Evolutionary conservation across 2,329 filamentous ascomycete species (phyloP).

Genomic region (Hypoxylon sp.): DNA sequence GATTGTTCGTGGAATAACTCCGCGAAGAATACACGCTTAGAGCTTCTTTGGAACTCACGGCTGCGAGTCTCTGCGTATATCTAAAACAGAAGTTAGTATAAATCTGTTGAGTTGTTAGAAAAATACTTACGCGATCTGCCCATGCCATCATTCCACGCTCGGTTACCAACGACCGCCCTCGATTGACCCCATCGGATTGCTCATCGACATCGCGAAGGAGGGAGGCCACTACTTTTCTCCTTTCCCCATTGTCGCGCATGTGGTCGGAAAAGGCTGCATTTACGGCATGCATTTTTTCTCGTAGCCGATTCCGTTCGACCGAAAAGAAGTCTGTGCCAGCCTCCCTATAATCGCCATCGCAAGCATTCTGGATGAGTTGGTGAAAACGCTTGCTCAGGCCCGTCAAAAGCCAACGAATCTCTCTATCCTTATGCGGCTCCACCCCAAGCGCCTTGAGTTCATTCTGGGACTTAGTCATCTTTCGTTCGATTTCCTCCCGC

Average conservation of each 20-base stretch:
- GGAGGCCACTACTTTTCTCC: not conserved
- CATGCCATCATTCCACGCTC: not conserved
- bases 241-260: slow-evolving; percentile 12
- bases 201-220: not conserved
- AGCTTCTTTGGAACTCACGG: slow-evolving; percentile 56
- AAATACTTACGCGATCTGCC: slow-evolving; percentile 3
- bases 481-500: not conserved
- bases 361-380: slow-evolving; percentile 3
- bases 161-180: not conserved
- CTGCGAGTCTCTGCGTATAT: slow-evolving; percentile 5
- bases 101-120: not conserved
- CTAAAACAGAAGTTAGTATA: slow-evolving; percentile 1
- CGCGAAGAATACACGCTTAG: slow-evolving; percentile 57
- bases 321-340: slow-evolving; percentile 12
- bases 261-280: slow-evolving; percentile 5
- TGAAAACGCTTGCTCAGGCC: slow-evolving; percentile 3
- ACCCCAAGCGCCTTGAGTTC: not conserved
- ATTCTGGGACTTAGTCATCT: not conserved
- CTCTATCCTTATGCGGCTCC: not conserved
- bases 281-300: not conserved
- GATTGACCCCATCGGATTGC: not conserved
- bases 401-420: slow-evolving; percentile 12
- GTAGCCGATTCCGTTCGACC: not conserved
- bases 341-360: slow-evolving; percentile 12
- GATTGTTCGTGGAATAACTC: slow-evolving; percentile 60